Base-by-base conservation (phyloP, 108 stramenopile species). In the Cyclotella baltica region DNA sequence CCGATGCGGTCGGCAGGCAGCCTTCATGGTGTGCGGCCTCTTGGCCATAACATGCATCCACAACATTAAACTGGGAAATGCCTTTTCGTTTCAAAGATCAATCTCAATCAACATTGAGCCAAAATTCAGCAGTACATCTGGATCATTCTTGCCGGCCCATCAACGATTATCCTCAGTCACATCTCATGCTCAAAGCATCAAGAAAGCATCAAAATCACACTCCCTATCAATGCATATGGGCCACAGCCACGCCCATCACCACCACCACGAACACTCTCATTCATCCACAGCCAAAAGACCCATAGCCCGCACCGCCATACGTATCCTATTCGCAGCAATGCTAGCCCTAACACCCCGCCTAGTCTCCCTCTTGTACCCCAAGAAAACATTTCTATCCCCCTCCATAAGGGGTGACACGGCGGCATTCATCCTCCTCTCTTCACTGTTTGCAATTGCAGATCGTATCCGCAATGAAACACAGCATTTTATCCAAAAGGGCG, bases 181-280 rank as follows among this genome's bases (percentile, higher is more conserved):
- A 27, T 27, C 2, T 33, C 64, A 25, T 47, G 20, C n/a, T 16
- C 2, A 37, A 2, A 16, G 13, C 34, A 29, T 25, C 43, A 47
- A 43, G 25, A 47, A 19, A 6, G 23, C 43, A 6, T 66, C 55
- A 56, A 27, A 11, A 25, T 27, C 68, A 15, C 38, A 76, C 33
- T 18, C 34, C 10, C 65, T 84, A 20, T 73, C 83, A 33, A 85
- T 85, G 85, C 85, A 85, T 55, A 80, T 85, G 78, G 85, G 85
- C 25, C 85, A 85, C 58, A 77, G 76, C 51, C 85, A 82, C 70
- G 36, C 61, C 20, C 81, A 81, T 31, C 62, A 85, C 35, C 84
- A 85, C 33, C 80, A 85, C 25, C 70, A 77, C 46, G 37, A 55
- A 36, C 55, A 81, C 25, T 40, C 40, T 16, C 67, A 76, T 23